Base-by-base conservation (phyloP, 768 basidiomycete genomes). In the Chiua virens region DNA sequence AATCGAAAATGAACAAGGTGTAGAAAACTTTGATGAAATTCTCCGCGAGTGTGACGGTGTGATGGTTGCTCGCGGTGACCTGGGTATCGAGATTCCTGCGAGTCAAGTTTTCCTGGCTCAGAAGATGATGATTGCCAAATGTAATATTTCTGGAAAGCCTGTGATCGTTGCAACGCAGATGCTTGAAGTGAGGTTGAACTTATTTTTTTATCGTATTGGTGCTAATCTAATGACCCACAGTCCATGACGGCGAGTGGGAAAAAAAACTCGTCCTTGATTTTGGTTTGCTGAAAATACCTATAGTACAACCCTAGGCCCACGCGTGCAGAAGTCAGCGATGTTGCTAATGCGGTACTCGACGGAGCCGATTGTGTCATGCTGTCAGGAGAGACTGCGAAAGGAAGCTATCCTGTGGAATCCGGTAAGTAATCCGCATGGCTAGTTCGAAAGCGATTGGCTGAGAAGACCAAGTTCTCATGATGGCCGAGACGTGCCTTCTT, bases 91-190 rank as follows among this genome's bases (percentile, higher is more conserved):
- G 75, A 99, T 99, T 62, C 97, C 97, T n/a, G 93, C 97, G 39
- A 90, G 88, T 64, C 97, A 98, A 67, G 97, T 99, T 40, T 99
- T 99, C 81, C 78, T 98, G 63, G 97, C 97, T 8, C 97, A 99
- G 72, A 99, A 99, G 79, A 98, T 98, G 96, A 99, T 99, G 95
- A 99, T 98, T 62, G 85, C 96, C 53, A 98, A 98, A 77, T 97
- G 94, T 77, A 98, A 97, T 79, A 89, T 96, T 65, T 86, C 82
- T 48, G 97, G 97, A 62, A 99, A 99, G 78, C 95, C 97, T 37
- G 90, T 92, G 65, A 98, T 99, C 68, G 95, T 97, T 55, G 97
- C 97, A 10, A 99, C 97, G 14, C 96, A 99, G 73, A 99, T 99
- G 96, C 86, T 99, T 60, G 96, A 98, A 80, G 89, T 88, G 55